Percentiles rank a stretch among this genome's conserved stretches.
phyloP scores from a whole-genome alignment of 345 rosid genomes.

The Luvunga scandens region DNA sequence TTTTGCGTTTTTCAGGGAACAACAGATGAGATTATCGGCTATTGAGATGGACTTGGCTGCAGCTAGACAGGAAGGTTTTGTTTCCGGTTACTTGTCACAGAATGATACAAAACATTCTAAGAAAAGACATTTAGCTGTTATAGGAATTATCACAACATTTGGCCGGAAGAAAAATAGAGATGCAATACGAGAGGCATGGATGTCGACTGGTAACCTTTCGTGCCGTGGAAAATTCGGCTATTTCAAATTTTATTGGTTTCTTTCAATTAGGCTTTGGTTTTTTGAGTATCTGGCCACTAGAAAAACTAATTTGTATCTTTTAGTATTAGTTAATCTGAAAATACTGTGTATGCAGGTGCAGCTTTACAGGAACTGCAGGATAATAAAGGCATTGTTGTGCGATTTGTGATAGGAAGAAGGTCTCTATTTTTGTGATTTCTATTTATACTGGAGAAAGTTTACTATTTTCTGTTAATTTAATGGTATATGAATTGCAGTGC shows the following conservation, averaged over 20 bases:
- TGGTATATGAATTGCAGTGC: slow-evolving; percentile 28
- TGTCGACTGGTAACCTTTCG: slow-evolving; percentile 38
- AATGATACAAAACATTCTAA: slow-evolving; percentile 18
- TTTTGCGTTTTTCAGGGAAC: slow-evolving; percentile 37
- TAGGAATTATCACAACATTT: slow-evolving; percentile 47
- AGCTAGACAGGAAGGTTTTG: slow-evolving; percentile 43
- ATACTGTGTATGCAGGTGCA: slow-evolving; percentile 34
- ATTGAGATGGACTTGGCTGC: slow-evolving; percentile 44
- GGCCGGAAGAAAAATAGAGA: slow-evolving; percentile 55
- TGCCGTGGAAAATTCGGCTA: background rate
- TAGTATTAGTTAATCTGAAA: slow-evolving; percentile 15
- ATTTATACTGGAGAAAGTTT: background rate
- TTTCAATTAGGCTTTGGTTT: background rate
- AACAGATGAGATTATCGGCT: slow-evolving; percentile 37
- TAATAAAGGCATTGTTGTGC: slow-evolving; percentile 57
- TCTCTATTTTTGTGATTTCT: slow-evolving; percentile 14
- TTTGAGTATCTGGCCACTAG: background rate
- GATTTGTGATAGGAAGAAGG: slow-evolving; percentile 68
- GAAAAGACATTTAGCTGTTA: slow-evolving; percentile 42
- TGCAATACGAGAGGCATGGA: slow-evolving; percentile 57
- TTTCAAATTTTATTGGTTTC: background rate
- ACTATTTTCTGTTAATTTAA: slow-evolving; percentile 4
- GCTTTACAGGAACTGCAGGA: slow-evolving; percentile 52
- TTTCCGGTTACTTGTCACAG: slow-evolving; percentile 19
- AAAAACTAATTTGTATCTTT: background rate